phyloP scores from a whole-genome alignment of 2,329 filamentous ascomycete species.

The Penicillium sp. region DNA sequence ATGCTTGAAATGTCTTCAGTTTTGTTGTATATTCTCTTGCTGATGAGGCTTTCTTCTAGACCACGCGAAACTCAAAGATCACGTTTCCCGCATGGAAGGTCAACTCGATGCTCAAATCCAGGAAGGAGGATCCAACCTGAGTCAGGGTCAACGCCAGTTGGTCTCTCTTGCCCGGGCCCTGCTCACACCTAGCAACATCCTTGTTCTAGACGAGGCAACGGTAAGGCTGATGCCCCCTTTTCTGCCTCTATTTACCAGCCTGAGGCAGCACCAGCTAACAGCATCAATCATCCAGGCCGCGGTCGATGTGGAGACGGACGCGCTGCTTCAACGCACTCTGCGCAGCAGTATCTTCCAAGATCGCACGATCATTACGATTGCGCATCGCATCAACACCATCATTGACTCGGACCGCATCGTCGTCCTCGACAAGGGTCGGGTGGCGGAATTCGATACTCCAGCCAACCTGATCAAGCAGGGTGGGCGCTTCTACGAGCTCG shows the following conservation, averaged over 20 bases:
- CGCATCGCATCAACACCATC: conserved; percentile 97
- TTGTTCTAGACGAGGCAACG: conserved; percentile 96
- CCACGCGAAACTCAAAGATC: conserved; percentile 89
- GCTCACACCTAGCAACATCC: conserved; percentile 92
- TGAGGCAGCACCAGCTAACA: conserved; percentile 18
- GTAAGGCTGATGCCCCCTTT: conserved; percentile 48
- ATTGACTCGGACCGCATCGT: conserved; percentile 86
- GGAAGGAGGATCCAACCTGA: conserved; percentile 96
- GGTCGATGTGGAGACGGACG: conserved; percentile 70
- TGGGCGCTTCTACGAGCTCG: conserved; percentile 84
- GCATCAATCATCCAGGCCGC: conserved; percentile 52
- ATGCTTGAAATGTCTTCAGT: conserved; percentile 44
- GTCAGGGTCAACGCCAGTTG: conserved; percentile 91
- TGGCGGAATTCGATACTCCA: conserved; percentile 91
- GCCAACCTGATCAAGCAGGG: conserved; percentile 71
- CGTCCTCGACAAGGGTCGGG: conserved; percentile 85
- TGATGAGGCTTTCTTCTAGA: conserved; percentile 57
- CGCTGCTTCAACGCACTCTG: conserved; percentile 64
- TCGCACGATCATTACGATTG: conserved; percentile 96
- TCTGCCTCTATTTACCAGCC: background rate
- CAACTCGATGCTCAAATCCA: conserved; percentile 87
- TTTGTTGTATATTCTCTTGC: conserved; percentile 30
- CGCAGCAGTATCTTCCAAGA: conserved; percentile 74
- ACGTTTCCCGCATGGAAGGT: conserved; percentile 82
- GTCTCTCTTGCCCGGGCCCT: conserved; percentile 91